Percentiles rank a stretch among this genome's conserved stretches.
Evolutionary conservation across 257 asterid genomes (phyloP).

Genomic region (Coffea eugenioides): DNA sequence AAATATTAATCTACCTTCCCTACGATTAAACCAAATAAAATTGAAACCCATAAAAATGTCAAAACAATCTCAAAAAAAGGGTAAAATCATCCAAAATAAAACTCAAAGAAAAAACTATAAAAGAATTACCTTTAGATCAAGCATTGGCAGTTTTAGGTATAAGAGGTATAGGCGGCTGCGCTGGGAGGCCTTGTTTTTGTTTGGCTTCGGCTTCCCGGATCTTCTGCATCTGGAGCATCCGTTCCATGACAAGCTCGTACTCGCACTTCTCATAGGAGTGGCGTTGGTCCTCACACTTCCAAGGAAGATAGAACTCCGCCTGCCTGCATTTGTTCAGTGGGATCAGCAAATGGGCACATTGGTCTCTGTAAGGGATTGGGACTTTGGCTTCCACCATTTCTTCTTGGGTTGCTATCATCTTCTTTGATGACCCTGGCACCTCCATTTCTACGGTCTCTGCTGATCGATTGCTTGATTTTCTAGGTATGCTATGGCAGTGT

Average conservation of each 20-base stretch:
- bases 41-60: not conserved
- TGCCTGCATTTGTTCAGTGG: conserved; percentile 91
- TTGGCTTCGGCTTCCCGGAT: conserved; percentile 75
- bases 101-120: not conserved
- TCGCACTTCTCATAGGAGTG: conserved; percentile 86
- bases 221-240: conserved; percentile 98
- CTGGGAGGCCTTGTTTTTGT: conserved; percentile 27
- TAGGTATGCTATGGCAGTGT: too few relatives aligned
- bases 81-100: not conserved
- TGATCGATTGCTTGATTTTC: not conserved
- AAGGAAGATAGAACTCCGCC: conserved; percentile 81
- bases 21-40: not conserved
- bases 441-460: conserved; percentile 41
- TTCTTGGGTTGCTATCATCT: conserved; percentile 90
- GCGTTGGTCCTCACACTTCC: conserved; percentile 90
- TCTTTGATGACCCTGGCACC: conserved; percentile 89
- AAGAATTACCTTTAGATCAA: conserved; percentile 42
- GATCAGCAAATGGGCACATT: conserved; percentile 91
- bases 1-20: too few relatives aligned
- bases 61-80: not conserved
- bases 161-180: conserved; percentile 54
- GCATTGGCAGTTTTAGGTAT: conserved; percentile 76
- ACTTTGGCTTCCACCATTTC: conserved; percentile 82
- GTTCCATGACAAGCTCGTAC: conserved; percentile 96
- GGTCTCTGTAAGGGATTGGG: conserved; percentile 80